Base-by-base conservation (phyloP, 192 early-diverging fungal genomes). In the Coemansia sp. region DNA sequence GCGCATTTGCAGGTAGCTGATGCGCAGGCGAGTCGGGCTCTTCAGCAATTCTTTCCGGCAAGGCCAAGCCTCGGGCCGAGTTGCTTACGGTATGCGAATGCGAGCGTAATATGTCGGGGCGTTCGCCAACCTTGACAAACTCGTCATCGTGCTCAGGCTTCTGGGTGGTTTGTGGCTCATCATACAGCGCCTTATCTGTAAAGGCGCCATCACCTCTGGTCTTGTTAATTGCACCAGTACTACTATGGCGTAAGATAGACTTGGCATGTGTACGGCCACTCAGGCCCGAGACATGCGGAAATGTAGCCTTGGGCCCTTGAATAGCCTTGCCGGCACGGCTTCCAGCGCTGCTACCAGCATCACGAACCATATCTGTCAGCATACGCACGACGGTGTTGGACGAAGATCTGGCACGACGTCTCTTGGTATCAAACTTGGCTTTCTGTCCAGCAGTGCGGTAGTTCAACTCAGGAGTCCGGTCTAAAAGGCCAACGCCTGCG, bases 401-500 rank as follows among this genome's bases (percentile, higher is more conserved):
- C 14, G 72, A 63, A 15, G 72, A 74, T 15, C 72, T 30, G 14
- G 47, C 61, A 8, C 72, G 64, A n/a, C 65, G 60, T 50, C 61
- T 62, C 39, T 50, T 59, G 21, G 65, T 23, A 21, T 74, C 72
- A 59, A 64, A 63, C 15, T 48, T 52, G 31, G 33, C 44, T 2
- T 44, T 37, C 28, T 63, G 56, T 0, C 57, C 63, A 42, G 72
- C 53, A 5, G 55, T 53, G 41, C 72, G 72, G 50, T 74, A 74
- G 61, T 57, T 68, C 45, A 74, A 58, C 53, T 74, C 72, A 1
- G 72, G 72, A 3, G 72, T 74, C 51, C 68, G 72, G 50, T 74
- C 72, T 13, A 74, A 52, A 39, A 74, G 72, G n/a, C 72, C 72
- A 2, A 74, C 72, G 20, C 72, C 72, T 26, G 53, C 72, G 15